Base-by-base conservation (phyloP, 2,329 filamentous ascomycete genomes). In the Botrytis cinerea region DNA sequence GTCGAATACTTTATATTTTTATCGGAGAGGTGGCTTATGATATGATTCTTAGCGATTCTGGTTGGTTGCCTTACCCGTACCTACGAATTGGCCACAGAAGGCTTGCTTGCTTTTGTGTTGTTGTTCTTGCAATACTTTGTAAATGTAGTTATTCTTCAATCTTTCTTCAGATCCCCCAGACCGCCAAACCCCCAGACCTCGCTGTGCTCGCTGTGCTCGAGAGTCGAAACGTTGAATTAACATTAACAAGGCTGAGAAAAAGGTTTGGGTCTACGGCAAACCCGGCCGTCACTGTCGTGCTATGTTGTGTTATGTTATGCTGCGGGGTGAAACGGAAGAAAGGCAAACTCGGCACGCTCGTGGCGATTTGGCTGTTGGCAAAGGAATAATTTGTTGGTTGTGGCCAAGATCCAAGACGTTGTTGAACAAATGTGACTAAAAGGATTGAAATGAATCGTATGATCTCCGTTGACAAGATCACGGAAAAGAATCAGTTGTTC, bases 21-120 rank as follows among this genome's bases (percentile, higher is more conserved):
- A n/a, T 66, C 48, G 22, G 46, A 51, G 63, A 25, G 63, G 63
- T 32, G 63, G 63, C 62, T 32, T 22, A 48, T 66, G 62, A 48
- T 35, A 45, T 25, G 60, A 61, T 61, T 38, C 35, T 62, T 62
- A n/a, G 25, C n/a, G 60, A 28, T 43, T 43, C 20, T 25, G 38
- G 12, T 16, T 25, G 38, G 12, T 9, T 40, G 59, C 38, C 38
- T 43, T 40, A 62, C 40, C 7, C 60, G 22, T 10, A 38, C 14
- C 5, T 16, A 7, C 48, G 48, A 51, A 51, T 38, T 25, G 22
- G 18, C 59, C 48, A n/a, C 14, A 9, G n/a, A 62, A n/a, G 40
- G 5, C 12, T 28, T 14, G 10, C n/a, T 40, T 62, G 25, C 22
- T n/a, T n/a, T 61, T n/a, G 14, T 51, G 48, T 40, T 40, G 10